Conservation (phyloP, 2,329 filamentous ascomycete species). For the Cyphellophora europaea region DNA sequence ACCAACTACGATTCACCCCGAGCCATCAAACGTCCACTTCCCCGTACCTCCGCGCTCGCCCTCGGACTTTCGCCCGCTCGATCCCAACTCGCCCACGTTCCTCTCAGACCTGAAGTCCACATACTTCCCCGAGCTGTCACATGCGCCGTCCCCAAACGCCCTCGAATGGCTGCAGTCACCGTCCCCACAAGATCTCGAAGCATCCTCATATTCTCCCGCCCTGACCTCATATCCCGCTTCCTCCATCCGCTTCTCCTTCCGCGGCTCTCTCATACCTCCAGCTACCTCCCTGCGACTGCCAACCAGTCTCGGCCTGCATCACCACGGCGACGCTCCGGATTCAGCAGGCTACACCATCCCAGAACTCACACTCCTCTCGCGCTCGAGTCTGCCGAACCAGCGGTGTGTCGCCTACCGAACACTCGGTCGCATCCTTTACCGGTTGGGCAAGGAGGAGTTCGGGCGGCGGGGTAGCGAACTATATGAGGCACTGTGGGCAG, state of each 20-base stretch:
- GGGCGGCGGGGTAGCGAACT: conserved; percentile 53
- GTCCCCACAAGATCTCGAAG: conserved; percentile 48
- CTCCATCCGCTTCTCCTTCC: conserved; percentile 81
- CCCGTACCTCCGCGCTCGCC: conserved; percentile 34
- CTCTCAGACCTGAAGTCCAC: conserved; percentile 76
- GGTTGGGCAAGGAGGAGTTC: conserved; percentile 66
- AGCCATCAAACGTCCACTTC: conserved; percentile 33
- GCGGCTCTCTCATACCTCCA: conserved; percentile 70
- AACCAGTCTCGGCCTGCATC: conserved; percentile 72
- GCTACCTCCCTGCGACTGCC: conserved; percentile 65
- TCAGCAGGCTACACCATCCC: conserved; percentile 88
- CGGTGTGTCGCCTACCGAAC: conserved; percentile 88
- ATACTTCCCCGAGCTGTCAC: conserved; percentile 82
- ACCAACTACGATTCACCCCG: conserved; percentile 22
- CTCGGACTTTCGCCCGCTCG: conserved; percentile 58
- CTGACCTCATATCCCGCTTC: conserved; percentile 54
- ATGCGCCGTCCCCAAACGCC: conserved; percentile 60
- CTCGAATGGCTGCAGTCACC: conserved; percentile 84
- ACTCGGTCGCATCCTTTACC: conserved; percentile 72
- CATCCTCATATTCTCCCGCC: conserved; percentile 70
- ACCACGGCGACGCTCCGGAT: conserved; percentile 86
- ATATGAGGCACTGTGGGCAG: conserved; percentile 73
- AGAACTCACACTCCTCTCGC: conserved; percentile 70
- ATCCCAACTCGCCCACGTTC: conserved; percentile 75
- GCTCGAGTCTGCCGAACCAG: conserved; percentile 77